These are phyloP conservation scores for Pterocarpus santalinus DNA, from an alignment of 306 rosid species.

Conservation along the genomic window DNA sequence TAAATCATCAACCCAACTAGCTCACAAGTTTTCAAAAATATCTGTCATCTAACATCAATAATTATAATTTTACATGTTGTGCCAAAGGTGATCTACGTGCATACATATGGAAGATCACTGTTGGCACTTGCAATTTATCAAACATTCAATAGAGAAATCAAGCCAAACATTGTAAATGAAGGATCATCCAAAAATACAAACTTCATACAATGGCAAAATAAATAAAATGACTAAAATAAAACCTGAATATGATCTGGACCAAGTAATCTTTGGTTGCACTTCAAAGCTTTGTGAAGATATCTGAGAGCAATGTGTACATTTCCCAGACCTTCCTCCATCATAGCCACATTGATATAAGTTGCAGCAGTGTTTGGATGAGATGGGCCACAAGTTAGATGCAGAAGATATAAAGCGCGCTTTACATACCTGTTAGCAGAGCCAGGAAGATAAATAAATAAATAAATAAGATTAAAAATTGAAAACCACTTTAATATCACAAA, in stretches of 20 bases:
- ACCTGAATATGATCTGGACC: conserved; percentile 99
- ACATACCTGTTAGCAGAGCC: conserved; percentile 74
- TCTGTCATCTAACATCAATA: not conserved
- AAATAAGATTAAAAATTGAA: conserved; percentile 39
- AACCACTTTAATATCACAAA: not conserved
- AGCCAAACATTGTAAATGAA: conserved; percentile 10
- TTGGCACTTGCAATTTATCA: conserved; percentile 1
- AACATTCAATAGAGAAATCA: conserved; percentile 8
- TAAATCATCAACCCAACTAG: conserved; percentile 26
- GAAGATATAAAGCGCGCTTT: conserved; percentile 95
- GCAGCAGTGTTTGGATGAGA: conserved; percentile 99
- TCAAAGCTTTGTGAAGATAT: conserved; percentile 98
- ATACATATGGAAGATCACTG: not conserved
- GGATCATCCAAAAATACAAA: conserved; percentile 13
- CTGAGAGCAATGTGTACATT: conserved; percentile 96
- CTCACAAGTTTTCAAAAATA: not conserved
- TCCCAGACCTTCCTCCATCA: conserved; percentile 99
- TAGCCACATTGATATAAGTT: conserved; percentile 97
- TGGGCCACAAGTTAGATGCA: conserved; percentile 97
- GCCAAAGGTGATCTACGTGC: not conserved
- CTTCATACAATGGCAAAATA: conserved; percentile 30
- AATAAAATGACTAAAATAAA: conserved; percentile 44
- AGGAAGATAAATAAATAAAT: conserved; percentile 25
- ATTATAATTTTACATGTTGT: not conserved
- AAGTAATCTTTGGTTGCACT: conserved; percentile 93